Conservation (phyloP, 306 rosid species). For the Ormosia emarginata region DNA sequence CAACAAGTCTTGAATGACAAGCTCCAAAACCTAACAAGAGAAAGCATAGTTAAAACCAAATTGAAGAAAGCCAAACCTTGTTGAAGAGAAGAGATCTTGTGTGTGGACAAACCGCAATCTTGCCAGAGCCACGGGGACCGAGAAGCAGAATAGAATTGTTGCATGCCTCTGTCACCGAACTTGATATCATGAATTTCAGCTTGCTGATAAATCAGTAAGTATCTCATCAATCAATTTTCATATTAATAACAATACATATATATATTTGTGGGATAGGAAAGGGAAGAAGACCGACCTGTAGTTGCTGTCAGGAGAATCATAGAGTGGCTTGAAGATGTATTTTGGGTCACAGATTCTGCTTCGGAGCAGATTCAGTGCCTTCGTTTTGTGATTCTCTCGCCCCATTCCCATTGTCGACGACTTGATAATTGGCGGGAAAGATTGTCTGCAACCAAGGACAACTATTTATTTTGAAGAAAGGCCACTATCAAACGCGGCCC, state of each 20-base stretch:
- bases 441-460: not conserved
- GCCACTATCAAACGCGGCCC: not conserved
- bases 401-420: slow-evolving; percentile 31
- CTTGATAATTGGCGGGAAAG: slow-evolving; percentile 27
- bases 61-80: not conserved
- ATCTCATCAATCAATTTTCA: not conserved
- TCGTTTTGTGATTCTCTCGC: slow-evolving; percentile 39
- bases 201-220: slow-evolving; percentile 48
- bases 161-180: slow-evolving; percentile 83
- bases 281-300: slow-evolving; percentile 36
- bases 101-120: slow-evolving; percentile 51
- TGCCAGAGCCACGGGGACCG: slow-evolving; percentile 92
- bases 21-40: slow-evolving; percentile 69
- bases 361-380: slow-evolving; percentile 57
- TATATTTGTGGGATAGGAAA: not conserved
- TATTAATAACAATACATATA: not conserved
- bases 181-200: slow-evolving; percentile 71
- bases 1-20: slow-evolving; percentile 65
- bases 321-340: slow-evolving; percentile 45
- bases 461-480: not conserved
- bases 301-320: slow-evolving; percentile 54
- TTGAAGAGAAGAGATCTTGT: not conserved
- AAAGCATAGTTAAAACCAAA: not conserved
- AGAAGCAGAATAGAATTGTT: slow-evolving; percentile 87
- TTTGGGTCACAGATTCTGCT: slow-evolving; percentile 58